Evolutionary conservation across 176 grass and related monocot species (phyloP), one percentile per base, ranked within the genome.

Genomic region (Olyra latifolia): DNA sequence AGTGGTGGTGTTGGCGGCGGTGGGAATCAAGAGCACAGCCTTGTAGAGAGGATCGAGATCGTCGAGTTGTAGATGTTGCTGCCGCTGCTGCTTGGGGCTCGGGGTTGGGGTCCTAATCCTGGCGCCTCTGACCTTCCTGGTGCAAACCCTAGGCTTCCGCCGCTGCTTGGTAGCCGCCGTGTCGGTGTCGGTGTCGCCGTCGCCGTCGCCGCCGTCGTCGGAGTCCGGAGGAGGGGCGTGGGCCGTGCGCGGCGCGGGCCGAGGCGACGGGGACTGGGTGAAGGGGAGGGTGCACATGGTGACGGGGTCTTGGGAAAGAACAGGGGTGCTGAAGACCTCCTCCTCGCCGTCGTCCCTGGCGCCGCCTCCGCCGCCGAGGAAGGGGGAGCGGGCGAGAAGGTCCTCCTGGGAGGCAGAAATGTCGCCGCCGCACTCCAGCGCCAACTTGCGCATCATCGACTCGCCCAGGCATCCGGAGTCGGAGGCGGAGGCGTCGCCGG

Each of bases 351-450:
- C n/a, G 10, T 13, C 14, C 52, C 4, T 35, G 68, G 24, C 15
- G 54, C 1, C 53, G 3, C 38, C 24, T 9, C 1, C 19, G 14
- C 72, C 57, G 7, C 47, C 46, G 45, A 82, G 35, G 46, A 87
- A 87, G 38, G 47, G 1, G 56, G 79, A 32, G 12, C 3, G 28
- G 35, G 38, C 72, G 54, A 87, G 63, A 13, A 71, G 4, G 2
- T 76, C 85, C 72, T 56, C 46, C 65, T 87, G 85, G 24, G 79
- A 77, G 35, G 85, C 13, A 24, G 85, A 64, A 55, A 77, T 77
- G 65, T 77, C 74, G 74, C 55, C 55, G 19, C 64, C 72, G 79
- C 65, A 82, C 13, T 82, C 72, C 25, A 55, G 4, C 25, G 59
- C 46, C 45, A 62, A 41, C 62, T 35, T 53, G 11, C 2, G 61